Conservation (phyloP, 257 asterid species). For the Solanum clarkiae region DNA sequence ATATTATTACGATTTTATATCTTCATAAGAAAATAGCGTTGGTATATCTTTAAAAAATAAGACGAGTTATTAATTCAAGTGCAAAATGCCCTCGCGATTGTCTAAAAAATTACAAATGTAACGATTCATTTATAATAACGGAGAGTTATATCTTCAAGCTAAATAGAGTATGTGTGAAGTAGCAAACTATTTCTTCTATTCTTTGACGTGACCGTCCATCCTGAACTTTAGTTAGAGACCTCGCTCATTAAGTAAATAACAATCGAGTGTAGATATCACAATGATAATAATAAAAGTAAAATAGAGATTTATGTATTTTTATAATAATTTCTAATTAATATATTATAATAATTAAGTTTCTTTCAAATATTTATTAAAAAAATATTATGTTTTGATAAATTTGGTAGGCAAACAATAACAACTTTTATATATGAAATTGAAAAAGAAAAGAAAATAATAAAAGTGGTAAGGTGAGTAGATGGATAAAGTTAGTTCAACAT, state of each 20-base stretch:
- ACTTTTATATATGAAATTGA: not conserved
- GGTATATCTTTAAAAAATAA: too few species aligned
- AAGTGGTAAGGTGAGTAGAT: conserved; percentile 1
- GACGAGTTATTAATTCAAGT: too few species aligned
- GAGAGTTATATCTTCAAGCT: too few species aligned
- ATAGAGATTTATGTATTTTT: not conserved
- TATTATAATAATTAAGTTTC: not conserved
- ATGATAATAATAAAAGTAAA: not conserved
- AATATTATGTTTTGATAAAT: too few species aligned
- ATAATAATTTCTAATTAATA: not conserved
- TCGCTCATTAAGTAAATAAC: not conserved
- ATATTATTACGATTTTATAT: too few species aligned
- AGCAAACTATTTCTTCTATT: not conserved
- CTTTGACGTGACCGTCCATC: not conserved
- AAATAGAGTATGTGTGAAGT: not conserved
- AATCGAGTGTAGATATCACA: not conserved
- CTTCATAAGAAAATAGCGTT: too few species aligned
- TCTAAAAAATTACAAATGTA: too few species aligned
- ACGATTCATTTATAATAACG: too few species aligned
- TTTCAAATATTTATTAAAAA: too few species aligned
- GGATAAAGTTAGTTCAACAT: not conserved
- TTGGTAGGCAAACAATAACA: too few species aligned
- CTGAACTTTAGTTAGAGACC: not conserved
- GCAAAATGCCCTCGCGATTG: too few species aligned
- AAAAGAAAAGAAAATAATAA: not conserved